A percentile compares a stretch with the other conserved stretches of the same genome.
Conservation (phyloP, 2,329 filamentous ascomycete species). For the Cercospora janseana region DNA sequence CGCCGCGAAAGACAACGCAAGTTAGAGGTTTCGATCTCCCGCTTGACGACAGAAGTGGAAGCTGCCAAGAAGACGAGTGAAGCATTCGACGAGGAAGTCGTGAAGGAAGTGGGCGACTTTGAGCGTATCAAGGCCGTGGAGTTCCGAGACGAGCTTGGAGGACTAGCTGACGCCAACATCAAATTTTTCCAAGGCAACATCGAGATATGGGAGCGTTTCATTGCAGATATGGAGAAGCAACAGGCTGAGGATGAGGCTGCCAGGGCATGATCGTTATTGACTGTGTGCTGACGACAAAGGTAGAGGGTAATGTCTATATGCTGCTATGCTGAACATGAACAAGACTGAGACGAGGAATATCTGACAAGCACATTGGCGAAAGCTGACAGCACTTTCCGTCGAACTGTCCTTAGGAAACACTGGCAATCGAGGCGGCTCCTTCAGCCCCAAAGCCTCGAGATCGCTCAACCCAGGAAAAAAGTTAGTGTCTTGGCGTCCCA, state of each 20-base stretch:
- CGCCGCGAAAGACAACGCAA: slow-evolving; percentile 84
- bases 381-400: neutral
- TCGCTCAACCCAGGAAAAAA: too few species aligned
- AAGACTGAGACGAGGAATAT: neutral
- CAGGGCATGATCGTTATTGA: slow-evolving; percentile 6
- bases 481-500: too few species aligned
- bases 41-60: slow-evolving; percentile 86
- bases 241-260: slow-evolving; percentile 20
- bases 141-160: slow-evolving; percentile 82
- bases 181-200: slow-evolving; percentile 79
- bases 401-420: neutral
- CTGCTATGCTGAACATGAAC: slow-evolving; percentile 5
- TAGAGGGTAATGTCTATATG: slow-evolving; percentile 13
- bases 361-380: neutral
- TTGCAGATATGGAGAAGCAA: slow-evolving; percentile 66
- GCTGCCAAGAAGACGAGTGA: slow-evolving; percentile 81
- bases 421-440: too few species aligned
- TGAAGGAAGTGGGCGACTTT: slow-evolving; percentile 89
- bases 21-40: slow-evolving; percentile 87
- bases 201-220: slow-evolving; percentile 83
- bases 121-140: slow-evolving; percentile 91
- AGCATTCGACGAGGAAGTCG: slow-evolving; percentile 93
- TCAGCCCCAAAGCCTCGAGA: too few species aligned
- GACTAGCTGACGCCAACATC: slow-evolving; percentile 79
- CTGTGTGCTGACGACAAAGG: neutral